Evolutionary conservation across 345 rosid species (phyloP), one percentile per base, ranked within the genome.

Genomic region (Linum trigynum): DNA sequence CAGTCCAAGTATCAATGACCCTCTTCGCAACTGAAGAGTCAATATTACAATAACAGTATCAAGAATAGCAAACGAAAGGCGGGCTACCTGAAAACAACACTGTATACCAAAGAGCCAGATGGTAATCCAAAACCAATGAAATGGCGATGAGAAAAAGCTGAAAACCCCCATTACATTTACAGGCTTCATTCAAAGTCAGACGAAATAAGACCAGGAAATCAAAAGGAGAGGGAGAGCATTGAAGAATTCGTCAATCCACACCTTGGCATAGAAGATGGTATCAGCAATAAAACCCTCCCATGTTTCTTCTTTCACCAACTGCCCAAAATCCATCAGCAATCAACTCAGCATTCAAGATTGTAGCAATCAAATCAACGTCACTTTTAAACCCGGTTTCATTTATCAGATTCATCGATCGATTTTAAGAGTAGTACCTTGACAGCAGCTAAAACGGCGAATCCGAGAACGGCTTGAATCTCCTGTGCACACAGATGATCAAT

Each of bases 401-500:
- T 23, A 23, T 23, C 32, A 23, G 32, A 23, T 23, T 23, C 32
- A 23, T 23, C 12, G 51, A 45, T 45, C 51, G 51, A 45, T 8
- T 45, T 45, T 14, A 45, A 45, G 10, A 45, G 23, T 42, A 17
- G 38, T 69, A 91, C 98, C 91, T 87, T 92, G 62, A 82, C 63
- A 39, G 82, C 80, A 50, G 82, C 67, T 63, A 89, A 72, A 71
- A 77, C 64, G 4, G 81, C 68, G 50, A 87, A 84, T 4, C 88
- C 85, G 43, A 92, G 73, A 70, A 84, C 59, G 37, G 91, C 96
- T 82, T 87, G 98, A 80, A 92, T 75, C 82, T 89, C 98, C 92
- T 91, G 79, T 91, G 79, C 65, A 79, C 71, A 60, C 11, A 17
- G 23, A 61, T 35, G 2, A 9, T 45, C 0, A 36, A n/a, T 1